Evolutionary conservation across 495 filamentous ascomycete genomes (phyloP), one percentile per base, ranked within the genome.

Genomic region (Hapsidospora chrysogenum): DNA sequence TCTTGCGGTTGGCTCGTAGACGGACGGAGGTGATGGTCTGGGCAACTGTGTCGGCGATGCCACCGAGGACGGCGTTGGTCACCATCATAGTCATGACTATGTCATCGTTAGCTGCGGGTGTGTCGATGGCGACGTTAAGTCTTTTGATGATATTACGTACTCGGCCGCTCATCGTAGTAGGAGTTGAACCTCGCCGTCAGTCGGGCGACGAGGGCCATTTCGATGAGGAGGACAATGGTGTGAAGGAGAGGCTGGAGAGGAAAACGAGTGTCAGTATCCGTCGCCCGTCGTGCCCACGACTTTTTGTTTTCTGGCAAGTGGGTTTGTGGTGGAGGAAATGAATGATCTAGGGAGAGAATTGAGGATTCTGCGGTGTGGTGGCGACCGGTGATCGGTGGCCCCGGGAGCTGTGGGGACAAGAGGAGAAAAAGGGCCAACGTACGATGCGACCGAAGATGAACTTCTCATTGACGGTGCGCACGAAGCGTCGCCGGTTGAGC

Each of bases 11-110:
- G 9, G 75, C 68, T 31, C 76, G 72, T 47, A 77, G 53, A 31
- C 74, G 74, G 49, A 93, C 72, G 25, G 84, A 71, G 17, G 89
- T 95, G 45, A 99, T 79, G 36, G 80, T 72, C 51, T 99, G 89
- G 35, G 89, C 89, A 38, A 92, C 81, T 11, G 87, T 96, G 61
- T 99, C 89, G 51, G 89, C 85, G 35, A 92, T 76, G 31, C 38
- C 38, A 27, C 37, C 37, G 17, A 97, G 72, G 21, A 97, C 78
- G 38, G 89, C 79, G 57, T 97, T 97, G 45, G 84, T 87, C 41
- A 95, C 80, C 89, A 96, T 97, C 54, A 87, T 97, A 28, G 89
- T 97, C 41, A 97, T 66, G 25, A 97, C 83, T 81, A 57, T 45
- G 37, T 16, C 14, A 11, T 17, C 14, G 10, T 7, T 16, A 21